These are phyloP conservation scores for Effrenium voratum DNA, from an alignment of 73 alveolate species.

Conservation along the genomic window DNA sequence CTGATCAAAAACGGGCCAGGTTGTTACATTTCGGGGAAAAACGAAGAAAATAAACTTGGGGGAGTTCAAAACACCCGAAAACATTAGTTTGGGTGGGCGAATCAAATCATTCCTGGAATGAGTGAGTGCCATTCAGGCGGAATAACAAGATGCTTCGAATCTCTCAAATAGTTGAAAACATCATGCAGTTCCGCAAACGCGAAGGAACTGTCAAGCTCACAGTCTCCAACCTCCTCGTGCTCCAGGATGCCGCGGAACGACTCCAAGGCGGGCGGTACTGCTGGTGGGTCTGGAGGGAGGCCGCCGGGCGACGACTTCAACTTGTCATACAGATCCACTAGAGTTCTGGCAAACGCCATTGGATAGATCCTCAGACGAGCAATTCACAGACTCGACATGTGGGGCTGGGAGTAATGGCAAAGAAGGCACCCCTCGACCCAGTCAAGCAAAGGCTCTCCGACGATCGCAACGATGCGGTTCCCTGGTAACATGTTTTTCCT, in stretches of 20 bases:
- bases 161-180: background rate
- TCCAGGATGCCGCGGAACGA: background rate
- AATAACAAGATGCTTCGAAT: background rate
- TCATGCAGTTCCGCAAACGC: background rate
- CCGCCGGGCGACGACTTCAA: background rate
- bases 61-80: background rate
- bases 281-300: background rate
- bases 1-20: background rate
- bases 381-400: background rate
- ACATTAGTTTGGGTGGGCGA: background rate
- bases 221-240: background rate
- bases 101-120: background rate
- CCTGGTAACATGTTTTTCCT: background rate
- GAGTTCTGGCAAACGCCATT: background rate
- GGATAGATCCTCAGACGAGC: background rate
- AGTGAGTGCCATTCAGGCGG: background rate
- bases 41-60: background rate
- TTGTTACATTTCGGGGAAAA: background rate
- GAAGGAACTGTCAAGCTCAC: too few relatives aligned
- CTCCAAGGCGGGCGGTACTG: constrained; percentile 10
- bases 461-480: background rate
- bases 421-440: background rate
- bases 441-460: background rate
- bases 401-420: background rate
- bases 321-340: background rate